Percentiles rank a stretch among this genome's conserved stretches.
Conservation (phyloP, 805 yeast species). For the Yarrowia sp. region DNA sequence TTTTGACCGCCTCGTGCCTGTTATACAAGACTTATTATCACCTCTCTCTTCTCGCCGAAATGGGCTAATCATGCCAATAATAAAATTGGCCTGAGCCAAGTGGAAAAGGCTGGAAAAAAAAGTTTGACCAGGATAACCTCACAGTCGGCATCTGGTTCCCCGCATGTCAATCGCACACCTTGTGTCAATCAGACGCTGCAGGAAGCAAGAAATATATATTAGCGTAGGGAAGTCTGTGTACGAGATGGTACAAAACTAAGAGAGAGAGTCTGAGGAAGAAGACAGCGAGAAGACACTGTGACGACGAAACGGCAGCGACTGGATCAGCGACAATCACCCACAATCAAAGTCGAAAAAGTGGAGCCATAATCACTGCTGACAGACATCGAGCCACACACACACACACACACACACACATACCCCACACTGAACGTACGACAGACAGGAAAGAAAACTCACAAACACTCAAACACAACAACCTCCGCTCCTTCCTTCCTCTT, state of each 20-base stretch:
- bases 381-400: too few relatives aligned
- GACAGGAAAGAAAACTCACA: not conserved
- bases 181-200: slow-evolving; percentile 22
- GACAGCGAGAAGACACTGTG: too few relatives aligned
- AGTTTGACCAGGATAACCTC: not conserved
- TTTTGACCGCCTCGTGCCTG: not conserved
- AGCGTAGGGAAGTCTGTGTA: too few relatives aligned
- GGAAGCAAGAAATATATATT: slow-evolving; percentile 30
- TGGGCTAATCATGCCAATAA: slow-evolving; percentile 32
- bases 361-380: too few relatives aligned
- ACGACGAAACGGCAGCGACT: too few relatives aligned
- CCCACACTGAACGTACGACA: not conserved
- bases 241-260: too few relatives aligned
- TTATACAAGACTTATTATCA: not conserved
- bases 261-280: too few relatives aligned
- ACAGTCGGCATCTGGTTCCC: slow-evolving; percentile 28
- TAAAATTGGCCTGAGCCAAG: not conserved
- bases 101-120: not conserved
- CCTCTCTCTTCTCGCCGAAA: not conserved
- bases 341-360: too few relatives aligned
- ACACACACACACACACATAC: too few relatives aligned
- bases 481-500: too few relatives aligned
- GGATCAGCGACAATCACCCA: too few relatives aligned
- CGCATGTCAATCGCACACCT: slow-evolving; percentile 32
- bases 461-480: not conserved